Percentiles rank a stretch among this genome's conserved stretches.
Conservation (phyloP, 805 yeast species). For the Maudiozyma saulgeensis region DNA sequence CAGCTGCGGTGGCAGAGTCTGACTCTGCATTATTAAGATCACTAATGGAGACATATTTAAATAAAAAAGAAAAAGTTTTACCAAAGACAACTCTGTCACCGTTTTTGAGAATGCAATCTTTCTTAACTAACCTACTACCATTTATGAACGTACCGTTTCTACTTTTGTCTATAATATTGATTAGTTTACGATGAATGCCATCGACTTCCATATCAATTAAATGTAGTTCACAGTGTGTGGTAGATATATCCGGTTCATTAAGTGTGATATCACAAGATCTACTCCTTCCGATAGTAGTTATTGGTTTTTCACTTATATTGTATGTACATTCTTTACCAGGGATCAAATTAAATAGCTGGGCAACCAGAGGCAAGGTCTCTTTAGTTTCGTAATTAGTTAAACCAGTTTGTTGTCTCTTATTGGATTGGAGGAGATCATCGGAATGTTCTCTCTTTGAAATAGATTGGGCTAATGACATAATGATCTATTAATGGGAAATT, state of each 20-base stretch:
- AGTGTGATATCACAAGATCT: slow-evolving; percentile 49
- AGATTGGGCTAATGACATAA: background rate
- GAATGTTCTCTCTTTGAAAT: slow-evolving; percentile 11
- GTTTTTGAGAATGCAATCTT: slow-evolving; percentile 42
- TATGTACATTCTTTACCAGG: slow-evolving; percentile 28
- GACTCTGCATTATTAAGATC: background rate
- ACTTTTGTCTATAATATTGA: slow-evolving; percentile 44
- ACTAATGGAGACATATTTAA: slow-evolving; percentile 31
- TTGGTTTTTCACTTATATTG: slow-evolving; percentile 27
- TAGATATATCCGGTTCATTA: slow-evolving; percentile 52
- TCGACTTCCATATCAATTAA: slow-evolving; percentile 32
- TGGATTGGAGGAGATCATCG: slow-evolving; percentile 5
- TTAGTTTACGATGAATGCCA: slow-evolving; percentile 28
- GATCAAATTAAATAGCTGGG: slow-evolving; percentile 21
- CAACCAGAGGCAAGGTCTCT: slow-evolving; percentile 6
- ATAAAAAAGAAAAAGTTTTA: slow-evolving; percentile 41
- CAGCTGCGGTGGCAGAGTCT: background rate
- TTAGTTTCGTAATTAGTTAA: background rate
- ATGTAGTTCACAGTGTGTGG: slow-evolving; percentile 50
- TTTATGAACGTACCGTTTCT: slow-evolving; percentile 63
- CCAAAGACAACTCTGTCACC: slow-evolving; percentile 59
- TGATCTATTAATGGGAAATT: background rate
- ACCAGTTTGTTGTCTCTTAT: slow-evolving; percentile 14
- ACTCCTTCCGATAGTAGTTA: slow-evolving; percentile 43
- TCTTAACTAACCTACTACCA: slow-evolving; percentile 41